These are phyloP conservation scores for Anisodus acutangulus DNA, from an alignment of 257 asterid genomes.

Conservation along the genomic window DNA sequence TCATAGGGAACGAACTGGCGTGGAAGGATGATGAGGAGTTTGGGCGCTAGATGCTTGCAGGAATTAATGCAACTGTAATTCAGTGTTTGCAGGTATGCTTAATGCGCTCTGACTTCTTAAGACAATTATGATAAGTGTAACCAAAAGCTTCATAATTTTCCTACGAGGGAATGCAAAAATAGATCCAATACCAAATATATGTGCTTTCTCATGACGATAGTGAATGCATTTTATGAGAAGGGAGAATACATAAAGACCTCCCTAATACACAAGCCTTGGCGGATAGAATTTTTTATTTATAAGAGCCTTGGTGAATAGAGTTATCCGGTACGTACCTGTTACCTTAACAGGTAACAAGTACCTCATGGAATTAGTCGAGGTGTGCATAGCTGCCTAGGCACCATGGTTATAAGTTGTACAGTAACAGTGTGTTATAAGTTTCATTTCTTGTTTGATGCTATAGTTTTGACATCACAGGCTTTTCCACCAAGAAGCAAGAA, in stretches of 20 bases:
- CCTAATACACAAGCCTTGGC: not conserved
- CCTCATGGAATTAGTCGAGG: too few species aligned
- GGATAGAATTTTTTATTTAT: too few species aligned
- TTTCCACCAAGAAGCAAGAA: conserved; percentile 52
- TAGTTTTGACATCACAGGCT: conserved; percentile 33
- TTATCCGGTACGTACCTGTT: too few species aligned
- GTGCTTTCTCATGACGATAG: not conserved
- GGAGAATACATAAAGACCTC: not conserved
- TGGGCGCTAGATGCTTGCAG: conserved; percentile 60
- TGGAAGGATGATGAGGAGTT: conserved; percentile 58
- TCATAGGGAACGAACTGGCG: conserved; percentile 44
- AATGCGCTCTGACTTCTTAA: too few species aligned
- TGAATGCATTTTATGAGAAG: conserved; percentile 17
- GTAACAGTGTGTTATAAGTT: not conserved
- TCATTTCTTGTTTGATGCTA: conserved; percentile 1
- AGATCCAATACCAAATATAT: not conserved
- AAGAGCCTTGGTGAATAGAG: too few species aligned
- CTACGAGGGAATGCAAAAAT: conserved; percentile 3
- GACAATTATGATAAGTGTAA: not conserved
- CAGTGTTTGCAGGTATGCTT: conserved; percentile 45
- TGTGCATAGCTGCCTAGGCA: too few species aligned
- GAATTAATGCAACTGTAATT: conserved; percentile 55
- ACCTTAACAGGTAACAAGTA: too few species aligned
- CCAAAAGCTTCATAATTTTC: conserved; percentile 19
- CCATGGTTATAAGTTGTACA: not conserved